phyloP scores from a whole-genome alignment of 306 rosid genomes.

The Pterocarpus macrocarpus region DNA sequence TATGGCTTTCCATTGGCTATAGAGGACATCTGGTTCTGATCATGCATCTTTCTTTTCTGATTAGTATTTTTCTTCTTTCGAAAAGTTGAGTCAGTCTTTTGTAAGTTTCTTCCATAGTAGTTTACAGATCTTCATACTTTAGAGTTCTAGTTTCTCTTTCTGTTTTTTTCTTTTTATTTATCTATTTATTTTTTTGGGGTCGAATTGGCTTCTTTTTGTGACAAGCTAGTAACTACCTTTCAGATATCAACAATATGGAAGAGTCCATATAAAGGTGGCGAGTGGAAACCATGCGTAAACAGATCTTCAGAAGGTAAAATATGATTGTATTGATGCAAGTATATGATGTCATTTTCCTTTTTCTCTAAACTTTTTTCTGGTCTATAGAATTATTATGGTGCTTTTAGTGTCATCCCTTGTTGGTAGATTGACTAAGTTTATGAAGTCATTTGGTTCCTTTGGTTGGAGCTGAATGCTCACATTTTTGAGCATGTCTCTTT shows the following conservation, averaged over 20 bases:
- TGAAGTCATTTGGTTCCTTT: constrained; percentile 31
- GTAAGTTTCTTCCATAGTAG: constrained; percentile 34
- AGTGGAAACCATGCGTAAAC: constrained; percentile 83
- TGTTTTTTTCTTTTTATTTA: not conserved
- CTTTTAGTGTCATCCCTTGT: constrained; percentile 26
- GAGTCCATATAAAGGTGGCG: constrained; percentile 73
- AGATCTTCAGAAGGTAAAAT: constrained; percentile 73
- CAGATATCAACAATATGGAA: constrained; percentile 96
- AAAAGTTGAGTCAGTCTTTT: constrained; percentile 42
- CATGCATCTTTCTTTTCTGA: constrained; percentile 22
- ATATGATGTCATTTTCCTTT: constrained; percentile 27
- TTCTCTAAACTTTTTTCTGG: not conserved
- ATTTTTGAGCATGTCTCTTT: constrained; percentile 19
- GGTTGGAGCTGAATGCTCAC: constrained; percentile 17
- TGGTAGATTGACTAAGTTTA: constrained; percentile 20
- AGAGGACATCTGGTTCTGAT: not conserved
- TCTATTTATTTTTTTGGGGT: not conserved
- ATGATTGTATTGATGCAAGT: not conserved
- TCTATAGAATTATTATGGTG: constrained; percentile 6
- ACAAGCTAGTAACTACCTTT: constrained; percentile 49
- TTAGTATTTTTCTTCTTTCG: constrained; percentile 26
- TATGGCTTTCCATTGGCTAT: constrained; percentile 22
- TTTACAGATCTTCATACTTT: constrained; percentile 21
- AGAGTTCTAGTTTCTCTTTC: not conserved
- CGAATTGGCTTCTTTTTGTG: constrained; percentile 40